Base-by-base conservation (phyloP, 208 protist species). In the Crithidia sp. region DNA sequence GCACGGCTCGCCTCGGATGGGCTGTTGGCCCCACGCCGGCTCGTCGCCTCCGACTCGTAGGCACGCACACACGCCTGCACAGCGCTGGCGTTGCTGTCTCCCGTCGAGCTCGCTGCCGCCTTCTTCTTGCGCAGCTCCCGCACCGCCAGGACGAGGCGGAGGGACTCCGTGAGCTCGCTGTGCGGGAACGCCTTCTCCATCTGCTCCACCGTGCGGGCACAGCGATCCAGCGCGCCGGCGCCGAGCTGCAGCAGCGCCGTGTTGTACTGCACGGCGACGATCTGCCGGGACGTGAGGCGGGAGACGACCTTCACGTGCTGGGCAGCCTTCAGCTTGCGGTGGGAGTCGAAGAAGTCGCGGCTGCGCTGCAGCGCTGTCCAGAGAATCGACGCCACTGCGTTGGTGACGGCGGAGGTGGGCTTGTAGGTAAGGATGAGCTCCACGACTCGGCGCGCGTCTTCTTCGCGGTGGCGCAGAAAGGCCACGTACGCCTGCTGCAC, bases 261-360 rank as follows among this genome's bases (percentile, higher is more conserved):
- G 83, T 96, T 96, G 83, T 96, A 96, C 50, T 88, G 81, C n/a
- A 96, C 81, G 6, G 81, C 65, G 17, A 93, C 68, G 39, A 85
- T 71, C 84, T 96, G 89, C 37, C 83, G 76, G 13, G 84, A 82
- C 6, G 87, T 93, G 19, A 96, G 81, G 41, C 86, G 87, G 39
- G 69, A 68, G 0, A 70, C 62, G 16, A 90, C 82, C 68, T 87
- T 87, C 10, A 80, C 78, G 67, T 90, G 79, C 66, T 92, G 87
- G 17, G 88, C 87, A 6, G 69, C 55, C 72, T 88, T 88, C 8
- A 96, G 81, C 63, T 86, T 89, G 55, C 85, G 82, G 58, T 88
- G 70, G 0, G 88, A 80, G 54, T 96, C 89, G 63, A 92, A 92
- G 44, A 96, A 90, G 74, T 94, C 88, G 16, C 67, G 19, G 52